Conservation (phyloP, 2,329 filamentous ascomycete genomes). For the Microdochium nivale region DNA sequence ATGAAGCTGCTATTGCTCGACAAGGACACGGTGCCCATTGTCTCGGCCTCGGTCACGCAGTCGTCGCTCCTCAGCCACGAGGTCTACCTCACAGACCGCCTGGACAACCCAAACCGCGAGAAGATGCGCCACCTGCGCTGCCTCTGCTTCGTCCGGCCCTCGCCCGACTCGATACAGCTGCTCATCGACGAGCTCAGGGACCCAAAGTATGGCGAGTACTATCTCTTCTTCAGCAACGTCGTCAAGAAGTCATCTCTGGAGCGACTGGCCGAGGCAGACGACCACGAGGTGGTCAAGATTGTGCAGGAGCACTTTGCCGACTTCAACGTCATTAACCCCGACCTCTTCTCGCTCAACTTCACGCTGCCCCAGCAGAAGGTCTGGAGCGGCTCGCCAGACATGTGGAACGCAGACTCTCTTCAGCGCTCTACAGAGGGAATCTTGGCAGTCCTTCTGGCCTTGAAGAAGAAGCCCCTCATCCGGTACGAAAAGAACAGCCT, state of each 20-base stretch:
- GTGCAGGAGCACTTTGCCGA: slow-evolving; percentile 97
- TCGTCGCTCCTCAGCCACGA: slow-evolving; percentile 92
- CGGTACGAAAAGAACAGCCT: slow-evolving; percentile 88
- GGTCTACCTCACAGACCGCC: slow-evolving; percentile 92
- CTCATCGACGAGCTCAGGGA: slow-evolving; percentile 93
- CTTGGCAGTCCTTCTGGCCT: slow-evolving; percentile 71
- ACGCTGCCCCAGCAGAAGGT: slow-evolving; percentile 64
- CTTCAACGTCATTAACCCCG: slow-evolving; percentile 89
- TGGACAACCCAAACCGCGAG: slow-evolving; percentile 83
- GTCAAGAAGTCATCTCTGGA: slow-evolving; percentile 94
- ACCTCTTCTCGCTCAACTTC: slow-evolving; percentile 76
- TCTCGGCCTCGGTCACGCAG: slow-evolving; percentile 92
- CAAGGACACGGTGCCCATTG: slow-evolving; percentile 85
- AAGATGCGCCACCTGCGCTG: slow-evolving; percentile 97
- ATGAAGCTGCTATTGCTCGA: slow-evolving; percentile 98
- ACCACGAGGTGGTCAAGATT: slow-evolving; percentile 89
- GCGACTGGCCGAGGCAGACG: slow-evolving; percentile 88
- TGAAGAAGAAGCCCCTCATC: slow-evolving; percentile 96
- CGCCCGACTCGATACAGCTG: slow-evolving; percentile 83
- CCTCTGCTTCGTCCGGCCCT: slow-evolving; percentile 86
- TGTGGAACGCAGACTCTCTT: slow-evolving; percentile 84
- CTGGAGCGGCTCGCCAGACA: slow-evolving; percentile 74
- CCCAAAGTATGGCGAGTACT: slow-evolving; percentile 95
- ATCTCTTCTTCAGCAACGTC: slow-evolving; percentile 96
- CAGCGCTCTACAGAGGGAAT: slow-evolving; percentile 82